A percentile compares a stretch with the other conserved stretches of the same genome.
Evolutionary conservation across 2,329 filamentous ascomycete genomes (phyloP).

Genomic region (Hortaea werneckii): DNA sequence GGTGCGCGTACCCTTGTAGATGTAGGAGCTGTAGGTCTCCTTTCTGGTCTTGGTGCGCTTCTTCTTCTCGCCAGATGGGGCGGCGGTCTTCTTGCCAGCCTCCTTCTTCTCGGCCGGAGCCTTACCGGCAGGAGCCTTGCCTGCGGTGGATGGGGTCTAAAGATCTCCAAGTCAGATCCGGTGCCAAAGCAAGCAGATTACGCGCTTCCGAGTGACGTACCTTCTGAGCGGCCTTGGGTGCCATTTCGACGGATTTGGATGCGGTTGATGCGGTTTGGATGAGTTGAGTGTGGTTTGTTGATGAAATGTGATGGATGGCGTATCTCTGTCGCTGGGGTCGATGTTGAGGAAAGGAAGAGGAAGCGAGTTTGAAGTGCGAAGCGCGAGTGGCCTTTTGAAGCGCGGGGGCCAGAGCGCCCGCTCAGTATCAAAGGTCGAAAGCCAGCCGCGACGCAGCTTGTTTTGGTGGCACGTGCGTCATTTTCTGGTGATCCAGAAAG

Average conservation of each 20-base stretch:
- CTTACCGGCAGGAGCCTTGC: conserved; percentile 79
- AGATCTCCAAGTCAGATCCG: not conserved
- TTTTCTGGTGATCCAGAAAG: not conserved
- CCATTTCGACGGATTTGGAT: conserved; percentile 56
- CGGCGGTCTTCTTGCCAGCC: conserved; percentile 96
- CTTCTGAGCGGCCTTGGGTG: conserved; percentile 95
- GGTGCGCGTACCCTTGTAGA: conserved; percentile 83
- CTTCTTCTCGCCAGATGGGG: conserved; percentile 95
- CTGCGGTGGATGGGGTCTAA: conserved; percentile 76
- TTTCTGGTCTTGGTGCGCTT: conserved; percentile 99
- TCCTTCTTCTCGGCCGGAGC: conserved; percentile 97
- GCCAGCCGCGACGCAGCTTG: not conserved
- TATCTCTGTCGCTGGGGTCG: conserved; percentile 18
- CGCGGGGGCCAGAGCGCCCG: not conserved
- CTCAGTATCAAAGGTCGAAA: not conserved
- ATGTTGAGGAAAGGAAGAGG: conserved; percentile 29
- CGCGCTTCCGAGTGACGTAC: conserved; percentile 9
- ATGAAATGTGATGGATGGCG: conserved; percentile 19
- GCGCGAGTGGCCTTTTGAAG: not conserved
- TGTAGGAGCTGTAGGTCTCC: conserved; percentile 99
- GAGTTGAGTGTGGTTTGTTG: conserved; percentile 22
- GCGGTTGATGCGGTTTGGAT: conserved; percentile 16
- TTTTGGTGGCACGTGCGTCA: not conserved
- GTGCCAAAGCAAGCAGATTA: not conserved
- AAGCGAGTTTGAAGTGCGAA: conserved; percentile 17